A percentile compares a stretch with the other conserved stretches of the same genome.
phyloP scores from a whole-genome alignment of 2,329 filamentous ascomycete species.

The Periconia macrospinosa region DNA sequence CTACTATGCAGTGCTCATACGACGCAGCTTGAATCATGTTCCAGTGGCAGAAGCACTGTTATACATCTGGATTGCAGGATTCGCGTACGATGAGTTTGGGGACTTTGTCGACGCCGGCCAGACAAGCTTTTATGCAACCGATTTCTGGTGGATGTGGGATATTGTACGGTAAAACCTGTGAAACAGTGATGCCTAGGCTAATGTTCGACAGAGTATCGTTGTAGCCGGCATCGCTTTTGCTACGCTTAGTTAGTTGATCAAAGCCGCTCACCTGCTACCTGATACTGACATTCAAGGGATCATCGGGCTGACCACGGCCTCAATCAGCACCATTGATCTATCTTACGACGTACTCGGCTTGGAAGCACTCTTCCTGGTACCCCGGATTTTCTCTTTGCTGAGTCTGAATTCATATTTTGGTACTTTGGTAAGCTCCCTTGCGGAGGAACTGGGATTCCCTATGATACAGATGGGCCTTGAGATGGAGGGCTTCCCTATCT shows the following conservation, averaged over 20 bases:
- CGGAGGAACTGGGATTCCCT: neutral
- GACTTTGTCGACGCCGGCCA: slow-evolving; percentile 83
- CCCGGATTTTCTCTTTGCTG: slow-evolving; percentile 81
- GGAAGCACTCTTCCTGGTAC: slow-evolving; percentile 87
- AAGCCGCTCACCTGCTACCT: neutral
- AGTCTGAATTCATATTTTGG: slow-evolving; percentile 90
- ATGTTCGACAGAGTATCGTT: slow-evolving; percentile 61
- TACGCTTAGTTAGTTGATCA: slow-evolving; percentile 61
- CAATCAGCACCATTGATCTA: slow-evolving; percentile 68
- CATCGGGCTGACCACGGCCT: slow-evolving; percentile 65
- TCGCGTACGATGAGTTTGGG: slow-evolving; percentile 75
- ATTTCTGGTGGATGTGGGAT: slow-evolving; percentile 55
- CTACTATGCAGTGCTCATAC: slow-evolving; percentile 84
- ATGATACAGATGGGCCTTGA: neutral
- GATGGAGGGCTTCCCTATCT: no score
- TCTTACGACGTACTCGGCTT: slow-evolving; percentile 89
- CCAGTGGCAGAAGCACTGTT: slow-evolving; percentile 71
- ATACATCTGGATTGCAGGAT: slow-evolving; percentile 84
- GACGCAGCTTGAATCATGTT: slow-evolving; percentile 67
- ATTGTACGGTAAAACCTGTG: slow-evolving; percentile 12
- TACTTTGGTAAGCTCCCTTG: slow-evolving; percentile 57
- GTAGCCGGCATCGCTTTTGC: slow-evolving; percentile 72
- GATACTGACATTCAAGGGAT: slow-evolving; percentile 53
- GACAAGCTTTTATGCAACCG: slow-evolving; percentile 60
- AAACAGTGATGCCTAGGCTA: neutral